Conservation (phyloP, 116 monocot genomes). For the Zostera marina region DNA sequence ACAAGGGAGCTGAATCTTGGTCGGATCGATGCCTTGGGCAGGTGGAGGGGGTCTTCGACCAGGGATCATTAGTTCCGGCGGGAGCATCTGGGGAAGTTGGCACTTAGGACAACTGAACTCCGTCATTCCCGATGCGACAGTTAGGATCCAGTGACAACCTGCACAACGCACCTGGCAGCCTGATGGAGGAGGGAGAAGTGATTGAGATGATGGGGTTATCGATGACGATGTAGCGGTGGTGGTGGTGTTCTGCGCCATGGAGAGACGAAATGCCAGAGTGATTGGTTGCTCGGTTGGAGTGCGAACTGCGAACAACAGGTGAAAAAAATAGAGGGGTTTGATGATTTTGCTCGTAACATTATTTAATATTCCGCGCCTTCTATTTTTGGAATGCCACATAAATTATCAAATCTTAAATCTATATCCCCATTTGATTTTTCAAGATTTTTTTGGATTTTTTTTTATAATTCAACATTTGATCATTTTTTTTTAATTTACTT, state of each 20-base stretch:
- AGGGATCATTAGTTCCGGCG: slow-evolving; percentile 42
- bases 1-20: slow-evolving; percentile 95
- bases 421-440: too few species aligned
- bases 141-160: slow-evolving; percentile 76
- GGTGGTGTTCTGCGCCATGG: slow-evolving; percentile 6
- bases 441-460: too few species aligned
- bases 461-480: too few species aligned
- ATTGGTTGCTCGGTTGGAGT: background rate
- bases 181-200: slow-evolving; percentile 11
- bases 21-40: slow-evolving; percentile 83
- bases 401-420: too few species aligned
- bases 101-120: slow-evolving; percentile 98
- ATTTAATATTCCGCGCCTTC: too few species aligned
- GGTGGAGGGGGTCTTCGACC: slow-evolving; percentile 5
- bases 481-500: too few species aligned
- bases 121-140: slow-evolving; percentile 74
- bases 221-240: background rate
- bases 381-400: too few species aligned
- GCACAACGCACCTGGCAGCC: slow-evolving; percentile 94
- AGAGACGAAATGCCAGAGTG: background rate
- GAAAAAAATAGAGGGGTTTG: background rate
- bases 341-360: too few species aligned
- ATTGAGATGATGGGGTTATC: background rate
- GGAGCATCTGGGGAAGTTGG: slow-evolving; percentile 86
- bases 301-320: background rate